Conservation (phyloP, 2,329 filamentous ascomycete species). For the Huntiella savannae region DNA sequence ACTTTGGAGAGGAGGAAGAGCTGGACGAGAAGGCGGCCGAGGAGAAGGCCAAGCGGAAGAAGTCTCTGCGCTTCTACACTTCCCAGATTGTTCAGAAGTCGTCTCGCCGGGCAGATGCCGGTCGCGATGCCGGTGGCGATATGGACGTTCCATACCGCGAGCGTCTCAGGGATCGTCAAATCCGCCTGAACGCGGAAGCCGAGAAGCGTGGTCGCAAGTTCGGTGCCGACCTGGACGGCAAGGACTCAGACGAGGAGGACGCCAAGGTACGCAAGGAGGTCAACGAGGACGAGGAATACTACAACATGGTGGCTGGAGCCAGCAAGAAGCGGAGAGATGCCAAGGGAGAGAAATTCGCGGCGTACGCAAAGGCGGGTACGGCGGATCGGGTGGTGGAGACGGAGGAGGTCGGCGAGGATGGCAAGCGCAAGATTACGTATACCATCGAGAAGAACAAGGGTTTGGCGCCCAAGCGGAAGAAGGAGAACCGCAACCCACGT, state of each 20-base stretch:
- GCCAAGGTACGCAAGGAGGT: slow-evolving; percentile 23
- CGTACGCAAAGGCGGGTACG: slow-evolving; percentile 41
- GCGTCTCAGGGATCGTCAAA: slow-evolving; percentile 67
- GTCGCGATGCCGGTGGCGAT: slow-evolving; percentile 59
- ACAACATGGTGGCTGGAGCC: slow-evolving; percentile 62
- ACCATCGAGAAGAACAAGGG: slow-evolving; percentile 97
- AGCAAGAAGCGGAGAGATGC: slow-evolving; percentile 57
- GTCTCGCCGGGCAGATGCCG: slow-evolving; percentile 59
- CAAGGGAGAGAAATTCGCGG: slow-evolving; percentile 38
- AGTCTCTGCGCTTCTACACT: slow-evolving; percentile 90
- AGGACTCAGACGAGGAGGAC: slow-evolving; percentile 22
- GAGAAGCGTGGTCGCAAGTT: slow-evolving; percentile 55
- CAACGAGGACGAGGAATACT: slow-evolving; percentile 66
- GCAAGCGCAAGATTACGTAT: slow-evolving; percentile 84
- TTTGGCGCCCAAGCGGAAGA: slow-evolving; percentile 70
- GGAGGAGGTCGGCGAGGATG: slow-evolving; percentile 57
- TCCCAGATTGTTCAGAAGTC: slow-evolving; percentile 92
- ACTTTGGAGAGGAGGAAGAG: slow-evolving; percentile 78
- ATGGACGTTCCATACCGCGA: slow-evolving; percentile 76
- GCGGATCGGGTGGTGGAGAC: slow-evolving; percentile 43
- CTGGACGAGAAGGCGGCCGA: slow-evolving; percentile 62
- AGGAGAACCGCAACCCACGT: slow-evolving; percentile 83
- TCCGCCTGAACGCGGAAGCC: slow-evolving; percentile 72
- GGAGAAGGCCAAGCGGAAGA: slow-evolving; percentile 78
- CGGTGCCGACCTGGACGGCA: slow-evolving; percentile 48